These are phyloP conservation scores for Salinomyces thailandicus DNA, from an alignment of 2,329 filamentous ascomycete species.

Conservation along the genomic window DNA sequence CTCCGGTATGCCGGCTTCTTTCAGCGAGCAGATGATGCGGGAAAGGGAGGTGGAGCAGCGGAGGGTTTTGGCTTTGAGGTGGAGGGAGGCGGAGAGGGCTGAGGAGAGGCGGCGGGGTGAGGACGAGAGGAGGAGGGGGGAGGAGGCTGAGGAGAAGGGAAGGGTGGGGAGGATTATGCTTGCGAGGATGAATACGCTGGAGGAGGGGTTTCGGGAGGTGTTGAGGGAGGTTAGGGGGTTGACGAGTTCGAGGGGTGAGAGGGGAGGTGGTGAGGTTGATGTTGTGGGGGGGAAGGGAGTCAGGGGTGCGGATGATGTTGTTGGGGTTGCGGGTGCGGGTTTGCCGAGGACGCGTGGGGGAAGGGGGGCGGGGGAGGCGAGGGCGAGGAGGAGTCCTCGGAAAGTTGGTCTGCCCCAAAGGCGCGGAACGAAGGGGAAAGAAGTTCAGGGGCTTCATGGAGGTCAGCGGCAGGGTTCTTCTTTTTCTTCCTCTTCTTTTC, in stretches of 20 bases:
- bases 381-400: background rate
- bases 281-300: slow-evolving; percentile 3
- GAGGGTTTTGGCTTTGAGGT: slow-evolving; percentile 28
- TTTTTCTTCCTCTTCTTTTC: no score
- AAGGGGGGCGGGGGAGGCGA: slow-evolving; percentile 14
- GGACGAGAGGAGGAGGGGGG: slow-evolving; percentile 27
- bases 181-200: slow-evolving; percentile 82
- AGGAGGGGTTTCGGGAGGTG: slow-evolving; percentile 76
- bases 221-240: slow-evolving; percentile 27
- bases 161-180: slow-evolving; percentile 73
- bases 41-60: slow-evolving; percentile 42
- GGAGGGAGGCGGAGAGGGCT: slow-evolving; percentile 27
- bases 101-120: slow-evolving; percentile 57
- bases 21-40: slow-evolving; percentile 40
- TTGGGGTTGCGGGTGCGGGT: slow-evolving; percentile 11
- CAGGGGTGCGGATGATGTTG: slow-evolving; percentile 1
- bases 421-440: slow-evolving; percentile 11
- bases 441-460: slow-evolving; percentile 11
- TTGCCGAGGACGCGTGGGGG: no score
- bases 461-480: no score
- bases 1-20: slow-evolving; percentile 26
- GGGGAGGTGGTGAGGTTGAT: slow-evolving; percentile 6
- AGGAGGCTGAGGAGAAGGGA: slow-evolving; percentile 51
- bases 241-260: slow-evolving; percentile 15
- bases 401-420: slow-evolving; percentile 7